Base-by-base conservation (phyloP, 2,329 filamentous ascomycete species). In the Daldinia sp. region DNA sequence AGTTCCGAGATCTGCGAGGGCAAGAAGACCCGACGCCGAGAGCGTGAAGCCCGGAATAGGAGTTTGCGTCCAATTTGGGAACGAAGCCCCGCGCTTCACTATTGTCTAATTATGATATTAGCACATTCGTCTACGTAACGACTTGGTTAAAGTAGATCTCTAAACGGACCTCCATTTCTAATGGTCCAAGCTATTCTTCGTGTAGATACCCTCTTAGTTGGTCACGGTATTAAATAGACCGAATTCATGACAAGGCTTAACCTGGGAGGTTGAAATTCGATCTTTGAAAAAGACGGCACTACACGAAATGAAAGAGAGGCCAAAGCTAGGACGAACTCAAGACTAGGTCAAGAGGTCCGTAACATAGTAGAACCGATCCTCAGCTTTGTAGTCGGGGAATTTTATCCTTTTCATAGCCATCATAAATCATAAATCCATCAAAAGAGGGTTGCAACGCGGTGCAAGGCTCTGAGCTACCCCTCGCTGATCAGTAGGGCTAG, bases 1-100 rank as follows among this genome's bases (percentile, higher is more conserved):
- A 1, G 83, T 86, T 32, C 79, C 78, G 35, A 89, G 79, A 62
- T 88, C 85, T 3, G 86, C 86, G 13, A 89, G 81, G 6, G 83
- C 84, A 19, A 89, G 75, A 7, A 88, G 79, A 6, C 85, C 86
- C 7, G 81, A 81, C 1, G 84, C 80, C 0, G 82, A 82, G 67
- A 85, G 75, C 2, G 77, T 73, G 50, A 85, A 72, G 21, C 70
- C 68, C 1, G 81, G 81, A 13, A 85, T 79, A 1, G 82, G 83
- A 0, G 75, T 79, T 13, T 76, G 75, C 0, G 76, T 73, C 81
- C 82, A 84, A 39, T 77, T 74, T 3, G 77, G 75, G 59, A 83
- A 75, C 1, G 55, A 61, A n/a, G 45, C 57, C 48, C 64, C 66
- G 23, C 73, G 71, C 45, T 69, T 72, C 29, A 70, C n/a, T 35